These are phyloP conservation scores for Quercus tomentella DNA, from an alignment of 331 rosid genomes.

Conservation along the genomic window DNA sequence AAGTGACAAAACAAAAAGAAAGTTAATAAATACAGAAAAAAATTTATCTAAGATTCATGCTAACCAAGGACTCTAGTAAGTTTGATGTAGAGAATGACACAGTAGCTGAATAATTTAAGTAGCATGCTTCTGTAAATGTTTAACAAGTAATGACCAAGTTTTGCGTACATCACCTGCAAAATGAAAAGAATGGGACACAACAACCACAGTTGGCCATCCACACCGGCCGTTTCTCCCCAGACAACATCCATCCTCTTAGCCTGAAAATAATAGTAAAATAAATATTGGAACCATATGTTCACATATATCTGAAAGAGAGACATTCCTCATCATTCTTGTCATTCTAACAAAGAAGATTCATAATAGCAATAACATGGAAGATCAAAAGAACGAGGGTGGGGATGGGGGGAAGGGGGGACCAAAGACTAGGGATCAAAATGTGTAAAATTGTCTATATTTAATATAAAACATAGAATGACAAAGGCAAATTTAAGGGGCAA, in stretches of 20 bases:
- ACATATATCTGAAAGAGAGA: neutral
- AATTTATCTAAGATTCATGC: no score
- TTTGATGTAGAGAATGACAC: no score
- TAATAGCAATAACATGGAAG: neutral
- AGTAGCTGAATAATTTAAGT: neutral
- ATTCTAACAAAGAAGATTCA: neutral
- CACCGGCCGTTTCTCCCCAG: slow-evolving; percentile 99
- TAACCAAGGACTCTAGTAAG: no score
- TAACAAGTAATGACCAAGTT: neutral
- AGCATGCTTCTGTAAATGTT: neutral
- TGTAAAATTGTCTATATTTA: neutral
- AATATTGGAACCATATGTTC: slow-evolving; percentile 6
- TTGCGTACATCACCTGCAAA: slow-evolving; percentile 61
- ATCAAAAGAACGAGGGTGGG: neutral
- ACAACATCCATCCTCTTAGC: slow-evolving; percentile 99
- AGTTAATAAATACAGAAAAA: no score
- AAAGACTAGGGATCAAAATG: neutral
- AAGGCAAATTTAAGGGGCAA: neutral
- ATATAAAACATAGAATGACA: slow-evolving; percentile 7
- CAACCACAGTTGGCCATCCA: slow-evolving; percentile 91
- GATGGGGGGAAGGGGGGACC: neutral
- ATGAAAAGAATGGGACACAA: slow-evolving; percentile 89
- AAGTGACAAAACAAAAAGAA: no score
- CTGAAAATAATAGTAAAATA: slow-evolving; percentile 41
- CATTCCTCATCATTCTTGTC: neutral